Conservation (phyloP, 2,329 filamentous ascomycete genomes). For the Coniochaeta sp. region DNA sequence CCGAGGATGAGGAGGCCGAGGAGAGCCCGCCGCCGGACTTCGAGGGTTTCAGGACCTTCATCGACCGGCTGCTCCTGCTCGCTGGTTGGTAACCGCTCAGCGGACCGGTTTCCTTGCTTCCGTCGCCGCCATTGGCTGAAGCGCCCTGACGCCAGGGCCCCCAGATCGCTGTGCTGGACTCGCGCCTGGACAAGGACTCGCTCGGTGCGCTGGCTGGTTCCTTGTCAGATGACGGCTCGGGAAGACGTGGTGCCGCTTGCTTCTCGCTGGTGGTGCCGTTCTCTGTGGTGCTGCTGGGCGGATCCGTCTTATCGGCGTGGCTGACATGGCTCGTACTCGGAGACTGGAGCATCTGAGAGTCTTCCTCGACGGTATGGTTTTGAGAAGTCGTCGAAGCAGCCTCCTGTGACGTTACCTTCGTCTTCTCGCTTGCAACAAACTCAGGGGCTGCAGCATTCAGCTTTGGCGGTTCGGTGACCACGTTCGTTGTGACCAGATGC, state of each 20-base stretch:
- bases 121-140: conserved; percentile 38
- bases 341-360: conserved; percentile 22
- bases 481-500: conserved; percentile 58
- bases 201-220: conserved; percentile 19
- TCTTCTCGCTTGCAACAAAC: conserved; percentile 28
- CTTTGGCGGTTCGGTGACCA: conserved; percentile 48
- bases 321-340: conserved; percentile 28
- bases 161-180: conserved; percentile 55
- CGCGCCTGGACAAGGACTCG: conserved; percentile 29
- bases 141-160: conserved; percentile 61
- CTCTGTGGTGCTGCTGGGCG: conserved; percentile 32
- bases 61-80: conserved; percentile 54
- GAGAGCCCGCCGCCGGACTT: conserved; percentile 52
- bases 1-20: conserved; percentile 34
- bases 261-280: conserved; percentile 29
- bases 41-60: conserved; percentile 83
- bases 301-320: conserved; percentile 24
- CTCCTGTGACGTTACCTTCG: conserved; percentile 12
- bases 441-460: conserved; percentile 47
- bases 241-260: conserved; percentile 27
- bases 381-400: conserved; percentile 16
- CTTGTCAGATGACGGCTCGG: conserved; percentile 19
- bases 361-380: conserved; percentile 18
- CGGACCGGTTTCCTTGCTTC: conserved; percentile 43
- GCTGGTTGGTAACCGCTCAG: conserved; percentile 65